Base-by-base conservation (phyloP, 1,284 basidiomycete genomes). In the Microbotryum scabiosae region DNA sequence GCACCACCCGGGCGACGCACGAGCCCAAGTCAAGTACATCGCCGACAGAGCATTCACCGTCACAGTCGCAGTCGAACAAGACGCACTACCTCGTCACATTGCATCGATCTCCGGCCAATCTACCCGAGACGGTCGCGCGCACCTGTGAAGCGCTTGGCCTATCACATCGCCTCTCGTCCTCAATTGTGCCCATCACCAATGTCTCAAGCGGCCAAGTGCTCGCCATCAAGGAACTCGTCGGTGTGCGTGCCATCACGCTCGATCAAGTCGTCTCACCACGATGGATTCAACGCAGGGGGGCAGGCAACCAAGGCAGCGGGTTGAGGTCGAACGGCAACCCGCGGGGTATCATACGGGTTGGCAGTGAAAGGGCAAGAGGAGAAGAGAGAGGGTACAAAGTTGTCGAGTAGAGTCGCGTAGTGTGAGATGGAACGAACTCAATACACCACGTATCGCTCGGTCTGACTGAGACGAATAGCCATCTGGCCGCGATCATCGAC, bases 1-100 rank as follows among this genome's bases (percentile, higher is more conserved):
- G 36, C 36, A 5, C 36, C 3, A 41, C 36, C 12, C 36, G 12
- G 16, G 16, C 36, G 12, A 18, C 36, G 36, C 36, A 41, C 12
- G 16, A 41, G 16, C 12, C 36, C 36, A 4, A 41, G 16, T 16
- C 36, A 3, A 41, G 5, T 12, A 3, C 14, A 18, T 18, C 36
- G 16, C 36, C 36, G 36, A 41, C 36, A 6, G 16, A 53, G 23
- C 43, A n/a, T 2, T 3, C 21, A 36, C 20, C 23, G 9, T 0
- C 56, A 6, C 1, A 41, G 2, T 1, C 51, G 12, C 5, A 45
- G 7, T 47, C 53, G 3, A 43, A 20, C 23, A 36, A 44, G 30
- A 59, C 66, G 18, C 66, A 68, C 62, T 66, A 60, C 59, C 61
- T 68, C 52, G 45, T 68, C 44, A 68, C 67, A 21, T 61, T 68